Evolutionary conservation across 2,329 filamentous ascomycete species (phyloP).

Genomic region (Anthostomella pinea): DNA sequence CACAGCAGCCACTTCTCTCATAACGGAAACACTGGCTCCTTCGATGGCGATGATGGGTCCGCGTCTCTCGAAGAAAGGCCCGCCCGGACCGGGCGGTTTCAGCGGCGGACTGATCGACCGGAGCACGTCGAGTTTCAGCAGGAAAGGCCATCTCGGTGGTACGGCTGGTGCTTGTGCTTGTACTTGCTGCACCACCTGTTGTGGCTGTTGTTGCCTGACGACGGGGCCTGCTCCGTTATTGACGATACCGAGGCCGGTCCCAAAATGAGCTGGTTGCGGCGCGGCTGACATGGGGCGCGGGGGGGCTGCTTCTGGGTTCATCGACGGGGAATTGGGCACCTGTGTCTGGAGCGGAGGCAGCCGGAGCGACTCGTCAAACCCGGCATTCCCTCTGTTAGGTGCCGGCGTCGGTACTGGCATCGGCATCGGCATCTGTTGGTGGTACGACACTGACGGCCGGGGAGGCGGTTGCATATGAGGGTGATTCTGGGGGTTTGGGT

Average conservation of each 20-base stretch:
- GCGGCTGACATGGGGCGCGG: slow-evolving; percentile 10
- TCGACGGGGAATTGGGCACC: slow-evolving; percentile 28
- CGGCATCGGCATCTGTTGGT: slow-evolving; percentile 28
- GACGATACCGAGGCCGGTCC: slow-evolving; percentile 18
- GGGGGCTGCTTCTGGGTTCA: slow-evolving; percentile 14
- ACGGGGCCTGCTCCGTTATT: slow-evolving; percentile 6
- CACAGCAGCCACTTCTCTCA: slow-evolving; percentile 57
- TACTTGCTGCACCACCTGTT: slow-evolving; percentile 3
- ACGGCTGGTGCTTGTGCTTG: slow-evolving; percentile 5
- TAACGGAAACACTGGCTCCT: slow-evolving; percentile 57
- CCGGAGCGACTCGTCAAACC: slow-evolving; percentile 52
- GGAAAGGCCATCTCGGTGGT: slow-evolving; percentile 56
- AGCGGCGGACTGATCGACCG: slow-evolving; percentile 72
- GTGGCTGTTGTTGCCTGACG: slow-evolving; percentile 12
- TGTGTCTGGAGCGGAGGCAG: slow-evolving; percentile 53
- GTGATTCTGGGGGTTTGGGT: slow-evolving; percentile 12
- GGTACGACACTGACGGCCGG: slow-evolving; percentile 39
- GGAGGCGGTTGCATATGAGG: slow-evolving; percentile 54
- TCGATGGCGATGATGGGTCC: slow-evolving; percentile 83
- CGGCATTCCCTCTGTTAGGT: slow-evolving; percentile 40
- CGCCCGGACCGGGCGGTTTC: slow-evolving; percentile 34
- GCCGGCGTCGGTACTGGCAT: slow-evolving; percentile 39
- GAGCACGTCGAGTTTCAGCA: slow-evolving; percentile 74
- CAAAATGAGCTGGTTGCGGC: slow-evolving; percentile 8
- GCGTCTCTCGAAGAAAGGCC: slow-evolving; percentile 45